Base-by-base conservation (phyloP, 208 protist species). In the Phytomonas sp. region DNA sequence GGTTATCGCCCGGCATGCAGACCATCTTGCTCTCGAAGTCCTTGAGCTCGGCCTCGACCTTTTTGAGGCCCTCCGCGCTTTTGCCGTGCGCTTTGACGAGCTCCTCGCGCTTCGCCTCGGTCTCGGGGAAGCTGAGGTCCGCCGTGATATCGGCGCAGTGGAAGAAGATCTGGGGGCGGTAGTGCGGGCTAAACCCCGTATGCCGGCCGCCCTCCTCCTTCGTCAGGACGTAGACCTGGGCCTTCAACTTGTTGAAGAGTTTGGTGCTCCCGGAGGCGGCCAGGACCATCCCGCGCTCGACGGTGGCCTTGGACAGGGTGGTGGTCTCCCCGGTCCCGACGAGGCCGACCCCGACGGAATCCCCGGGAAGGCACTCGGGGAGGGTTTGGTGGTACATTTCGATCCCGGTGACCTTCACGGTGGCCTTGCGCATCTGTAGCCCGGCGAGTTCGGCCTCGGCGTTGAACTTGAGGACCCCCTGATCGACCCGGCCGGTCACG, bases 151-250 rank as follows among this genome's bases (percentile, higher is more conserved):
- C 97, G 14, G 97, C 94, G 31, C 98, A 99, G 79, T 97, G 94
- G 83, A 99, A 97, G 88, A 98, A 99, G 72, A 99, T 94, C 84
- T 99, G 97, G 29, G 98, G 98, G 69, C 89, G 84, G 91, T 99
- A 99, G 88, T 98, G 93, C 10, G 88, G 91, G 74, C 92, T 91
- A 81, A 99, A 99, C 67, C 97, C 96, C 16, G 97, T 99, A 92
- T 99, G 98, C 70, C 98, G 93, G 33, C 98, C 98, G 67, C 98
- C 98, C 83, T 99, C 98, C 32, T 99, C 98, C 82, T 98, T 98
- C 45, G 94, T 99, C 45, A 99, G 89, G 29, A 99, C 91, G 83
- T 99, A 99, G 23, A 99, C 87, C 87, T 99, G 89, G 59, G 97
- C 97, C 70, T 94, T 82, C 70, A 99, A 89, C 74, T 97, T 94